Percentiles rank a stretch among this genome's conserved stretches.
Evolutionary conservation across 2,329 filamentous ascomycete genomes (phyloP).

Genomic region (Aspergillus cejpii): DNA sequence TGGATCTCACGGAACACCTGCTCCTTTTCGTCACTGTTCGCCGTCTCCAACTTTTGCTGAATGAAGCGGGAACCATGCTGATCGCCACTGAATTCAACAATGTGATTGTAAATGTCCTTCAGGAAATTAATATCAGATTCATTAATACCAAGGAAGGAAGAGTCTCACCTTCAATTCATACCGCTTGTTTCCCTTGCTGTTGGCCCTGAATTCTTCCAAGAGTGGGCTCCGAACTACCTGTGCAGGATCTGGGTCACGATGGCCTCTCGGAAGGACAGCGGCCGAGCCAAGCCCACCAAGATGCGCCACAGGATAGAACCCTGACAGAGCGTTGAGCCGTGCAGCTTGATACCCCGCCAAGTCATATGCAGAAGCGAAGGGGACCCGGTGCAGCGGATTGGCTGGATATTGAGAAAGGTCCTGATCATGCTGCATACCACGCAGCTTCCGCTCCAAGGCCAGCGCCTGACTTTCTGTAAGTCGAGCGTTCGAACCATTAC

Average conservation of each 20-base stretch:
- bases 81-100: slow-evolving; percentile 93
- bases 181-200: slow-evolving; percentile 63
- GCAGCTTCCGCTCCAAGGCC: slow-evolving; percentile 46
- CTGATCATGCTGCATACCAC: slow-evolving; percentile 42
- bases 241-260: slow-evolving; percentile 53
- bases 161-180: slow-evolving; percentile 66
- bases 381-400: slow-evolving; percentile 27
- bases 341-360: slow-evolving; percentile 27
- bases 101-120: slow-evolving; percentile 72
- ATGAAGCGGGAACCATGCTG: slow-evolving; percentile 95
- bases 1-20: slow-evolving; percentile 82
- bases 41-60: slow-evolving; percentile 81
- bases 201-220: slow-evolving; percentile 71
- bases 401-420: slow-evolving; percentile 26
- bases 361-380: slow-evolving; percentile 31
- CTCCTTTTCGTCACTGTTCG: slow-evolving; percentile 94
- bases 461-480: slow-evolving; percentile 41
- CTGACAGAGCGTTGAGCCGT: slow-evolving; percentile 31
- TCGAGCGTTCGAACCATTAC: slow-evolving; percentile 41
- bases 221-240: slow-evolving; percentile 62
- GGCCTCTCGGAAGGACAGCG: slow-evolving; percentile 38
- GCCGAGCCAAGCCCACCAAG: slow-evolving; percentile 27
- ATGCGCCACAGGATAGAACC: slow-evolving; percentile 33
- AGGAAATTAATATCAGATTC: slow-evolving; percentile 9
- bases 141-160: background rate